These are phyloP conservation scores for Termitomyces sp. DNA, from an alignment of 768 basidiomycete species.

Conservation along the genomic window DNA sequence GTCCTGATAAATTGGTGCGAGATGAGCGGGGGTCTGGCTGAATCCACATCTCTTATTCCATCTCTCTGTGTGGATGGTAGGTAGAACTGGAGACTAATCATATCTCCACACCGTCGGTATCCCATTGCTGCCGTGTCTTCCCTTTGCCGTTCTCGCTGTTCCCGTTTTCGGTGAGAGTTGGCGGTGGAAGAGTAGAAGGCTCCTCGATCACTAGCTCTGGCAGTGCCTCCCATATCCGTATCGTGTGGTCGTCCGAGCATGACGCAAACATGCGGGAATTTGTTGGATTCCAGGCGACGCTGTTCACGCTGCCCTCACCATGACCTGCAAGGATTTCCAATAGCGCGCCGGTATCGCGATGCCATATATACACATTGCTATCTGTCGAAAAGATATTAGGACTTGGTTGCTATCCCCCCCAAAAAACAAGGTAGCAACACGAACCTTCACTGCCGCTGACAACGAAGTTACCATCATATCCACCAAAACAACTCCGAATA, in stretches of 20 bases:
- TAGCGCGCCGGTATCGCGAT: conserved; percentile 77
- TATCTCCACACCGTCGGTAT: conserved; percentile 28
- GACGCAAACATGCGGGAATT: conserved; percentile 93
- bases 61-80: neutral
- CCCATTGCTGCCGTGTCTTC: conserved; percentile 51
- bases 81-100: neutral
- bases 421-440: conserved; percentile 19
- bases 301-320: conserved; percentile 87
- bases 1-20: neutral
- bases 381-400: conserved; percentile 49
- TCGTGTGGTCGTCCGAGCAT: conserved; percentile 89
- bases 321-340: conserved; percentile 91
- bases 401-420: conserved; percentile 14
- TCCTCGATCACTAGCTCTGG: conserved; percentile 24
- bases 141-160: conserved; percentile 72
- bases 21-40: neutral
- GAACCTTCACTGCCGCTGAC: conserved; percentile 94
- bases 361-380: conserved; percentile 93
- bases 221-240: conserved; percentile 85
- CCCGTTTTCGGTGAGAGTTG: conserved; percentile 36
- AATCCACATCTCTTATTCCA: neutral
- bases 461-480: conserved; percentile 83
- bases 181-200: conserved; percentile 13
- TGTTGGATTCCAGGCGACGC: conserved; percentile 93
- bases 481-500: conserved; percentile 93